Evolutionary conservation across 192 early-diverging fungal genomes (phyloP).

Genomic region (Linnemannia schmuckeri): DNA sequence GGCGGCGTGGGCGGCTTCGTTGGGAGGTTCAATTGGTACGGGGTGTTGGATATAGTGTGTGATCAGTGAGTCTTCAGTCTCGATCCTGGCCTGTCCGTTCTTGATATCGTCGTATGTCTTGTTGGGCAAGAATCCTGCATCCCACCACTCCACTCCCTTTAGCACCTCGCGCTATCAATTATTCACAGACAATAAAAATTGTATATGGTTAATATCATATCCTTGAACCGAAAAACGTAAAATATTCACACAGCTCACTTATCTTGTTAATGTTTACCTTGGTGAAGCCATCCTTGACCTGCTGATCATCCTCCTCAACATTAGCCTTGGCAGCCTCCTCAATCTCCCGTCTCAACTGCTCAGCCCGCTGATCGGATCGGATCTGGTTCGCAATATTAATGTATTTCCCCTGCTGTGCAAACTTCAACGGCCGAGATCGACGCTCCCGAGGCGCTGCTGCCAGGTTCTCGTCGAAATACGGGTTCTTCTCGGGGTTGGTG

Average conservation of each 20-base stretch:
- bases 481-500: constrained; percentile 83
- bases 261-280: constrained; percentile 7
- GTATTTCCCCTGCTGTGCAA: constrained; percentile 87
- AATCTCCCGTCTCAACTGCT: constrained; percentile 60
- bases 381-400: constrained; percentile 86
- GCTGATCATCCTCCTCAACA: constrained; percentile 35
- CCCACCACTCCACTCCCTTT: constrained; percentile 98
- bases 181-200: not conserved
- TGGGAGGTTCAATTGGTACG: constrained; percentile 83
- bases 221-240: not conserved
- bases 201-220: not conserved
- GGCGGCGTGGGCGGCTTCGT: constrained; percentile 70
- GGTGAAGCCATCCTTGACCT: constrained; percentile 33
- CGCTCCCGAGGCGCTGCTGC: constrained; percentile 56
- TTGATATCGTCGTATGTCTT: constrained; percentile 76
- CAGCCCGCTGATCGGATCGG: constrained; percentile 74
- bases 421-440: constrained; percentile 73
- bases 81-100: constrained; percentile 47
- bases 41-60: constrained; percentile 89
- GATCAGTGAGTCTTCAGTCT: constrained; percentile 69
- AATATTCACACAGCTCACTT: not conserved
- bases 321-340: constrained; percentile 28
- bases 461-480: constrained; percentile 87
- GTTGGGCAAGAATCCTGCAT: constrained; percentile 82
- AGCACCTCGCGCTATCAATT: constrained; percentile 65